phyloP scores from a whole-genome alignment of 1,139 yeast species.

The Yamadazyma songkhlaensis region DNA sequence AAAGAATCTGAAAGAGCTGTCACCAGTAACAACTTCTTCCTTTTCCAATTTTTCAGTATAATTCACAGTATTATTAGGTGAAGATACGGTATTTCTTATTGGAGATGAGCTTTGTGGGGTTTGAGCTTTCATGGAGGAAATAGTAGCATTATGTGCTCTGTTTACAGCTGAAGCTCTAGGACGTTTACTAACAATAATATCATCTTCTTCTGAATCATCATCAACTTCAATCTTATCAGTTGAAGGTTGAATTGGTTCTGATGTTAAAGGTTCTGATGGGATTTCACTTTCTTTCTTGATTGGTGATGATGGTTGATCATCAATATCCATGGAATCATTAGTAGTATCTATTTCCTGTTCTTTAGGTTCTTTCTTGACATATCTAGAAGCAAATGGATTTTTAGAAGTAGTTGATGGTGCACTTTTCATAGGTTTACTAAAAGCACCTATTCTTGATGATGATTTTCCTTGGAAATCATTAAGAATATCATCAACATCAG shows the following conservation, averaged over 20 bases:
- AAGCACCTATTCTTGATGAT: conserved; percentile 10
- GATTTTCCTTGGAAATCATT: conserved; percentile 32
- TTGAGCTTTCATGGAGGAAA: conserved; percentile 21
- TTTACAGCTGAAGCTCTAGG: conserved; percentile 39
- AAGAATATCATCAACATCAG: conserved; percentile 46
- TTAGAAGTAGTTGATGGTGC: conserved; percentile 2
- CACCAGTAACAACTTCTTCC: conserved; percentile 35
- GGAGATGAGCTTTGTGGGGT: conserved; percentile 14
- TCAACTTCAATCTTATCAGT: conserved; percentile 13
- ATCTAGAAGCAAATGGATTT: conserved; percentile 7
- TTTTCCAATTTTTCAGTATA: conserved; percentile 47
- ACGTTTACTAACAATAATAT: conserved; percentile 45
- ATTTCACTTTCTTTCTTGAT: conserved; percentile 20
- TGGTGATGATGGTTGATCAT: conserved; percentile 33
- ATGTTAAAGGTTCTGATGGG: conserved; percentile 1
- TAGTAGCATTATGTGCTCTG: conserved; percentile 16
- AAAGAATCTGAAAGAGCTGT: conserved; percentile 63
- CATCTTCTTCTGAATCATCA: conserved; percentile 49
- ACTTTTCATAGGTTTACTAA: conserved; percentile 7
- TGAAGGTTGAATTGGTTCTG: conserved; percentile 8
- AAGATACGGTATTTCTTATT: conserved; percentile 20
- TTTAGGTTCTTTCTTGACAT: background rate
- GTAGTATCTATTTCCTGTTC: conserved; percentile 11
- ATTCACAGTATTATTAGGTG: conserved; percentile 21
- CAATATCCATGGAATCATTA: conserved; percentile 16